Evolutionary conservation across 1,284 basidiomycete genomes (phyloP).

Genomic region (Porodaedalea pini): DNA sequence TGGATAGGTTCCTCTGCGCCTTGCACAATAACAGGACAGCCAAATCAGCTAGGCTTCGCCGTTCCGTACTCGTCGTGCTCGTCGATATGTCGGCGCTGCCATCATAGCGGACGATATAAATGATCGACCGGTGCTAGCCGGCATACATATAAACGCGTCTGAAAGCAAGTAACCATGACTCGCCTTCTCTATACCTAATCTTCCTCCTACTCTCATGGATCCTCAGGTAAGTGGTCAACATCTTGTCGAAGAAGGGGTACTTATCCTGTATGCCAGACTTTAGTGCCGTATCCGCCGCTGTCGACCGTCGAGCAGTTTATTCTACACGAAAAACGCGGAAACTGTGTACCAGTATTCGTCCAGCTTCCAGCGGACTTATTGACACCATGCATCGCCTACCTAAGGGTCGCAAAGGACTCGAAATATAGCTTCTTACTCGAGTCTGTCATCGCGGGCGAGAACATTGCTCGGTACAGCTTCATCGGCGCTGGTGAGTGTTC

Average conservation of each 20-base stretch:
- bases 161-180: background rate
- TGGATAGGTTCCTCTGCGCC: background rate
- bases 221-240: constrained; percentile 43
- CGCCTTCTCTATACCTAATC: background rate
- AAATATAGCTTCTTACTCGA: constrained; percentile 92
- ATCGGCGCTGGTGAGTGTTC: constrained; percentile 80
- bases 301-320: constrained; percentile 69
- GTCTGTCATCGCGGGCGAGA: constrained; percentile 89
- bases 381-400: constrained; percentile 96
- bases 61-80: constrained; percentile 9
- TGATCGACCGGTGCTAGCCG: background rate
- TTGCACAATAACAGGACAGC: background rate
- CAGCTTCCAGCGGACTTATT: constrained; percentile 94
- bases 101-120: background rate
- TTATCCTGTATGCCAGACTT: constrained; percentile 43
- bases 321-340: constrained; percentile 75
- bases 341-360: constrained; percentile 90
- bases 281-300: constrained; percentile 65
- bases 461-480: constrained; percentile 91
- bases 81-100: background rate
- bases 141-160: background rate
- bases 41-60: background rate
- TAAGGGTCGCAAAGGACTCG: constrained; percentile 88
- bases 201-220: constrained; percentile 44
- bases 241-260: background rate